Percentiles rank a stretch among this genome's conserved stretches.
Conservation (phyloP, 2,329 filamentous ascomycete species). For the Colletotrichum filicis region DNA sequence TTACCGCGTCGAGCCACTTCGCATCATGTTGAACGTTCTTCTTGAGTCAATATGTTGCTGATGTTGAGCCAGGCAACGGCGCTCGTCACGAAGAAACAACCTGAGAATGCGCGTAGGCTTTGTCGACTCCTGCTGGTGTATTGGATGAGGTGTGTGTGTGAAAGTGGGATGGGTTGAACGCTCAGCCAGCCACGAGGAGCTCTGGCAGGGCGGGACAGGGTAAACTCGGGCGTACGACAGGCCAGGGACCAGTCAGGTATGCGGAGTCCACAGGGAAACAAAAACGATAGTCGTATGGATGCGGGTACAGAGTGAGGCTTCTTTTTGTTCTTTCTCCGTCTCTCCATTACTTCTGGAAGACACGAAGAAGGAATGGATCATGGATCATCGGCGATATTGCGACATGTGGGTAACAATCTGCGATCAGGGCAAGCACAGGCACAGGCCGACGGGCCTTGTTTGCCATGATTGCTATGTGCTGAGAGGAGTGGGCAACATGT, state of each 20-base stretch:
- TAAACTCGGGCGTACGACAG: background rate
- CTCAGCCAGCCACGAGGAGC: background rate
- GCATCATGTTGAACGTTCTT: background rate
- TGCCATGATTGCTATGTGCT: slow-evolving; percentile 24
- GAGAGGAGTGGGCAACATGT: slow-evolving; percentile 8
- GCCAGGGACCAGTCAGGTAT: slow-evolving; percentile 6
- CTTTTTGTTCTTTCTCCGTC: slow-evolving; percentile 15
- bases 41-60: background rate
- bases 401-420: slow-evolving; percentile 30
- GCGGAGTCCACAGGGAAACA: background rate
- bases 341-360: slow-evolving; percentile 34
- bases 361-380: slow-evolving; percentile 27
- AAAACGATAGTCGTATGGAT: background rate
- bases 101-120: background rate
- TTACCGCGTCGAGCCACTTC: background rate
- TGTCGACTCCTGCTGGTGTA: background rate
- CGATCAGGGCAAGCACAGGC: slow-evolving; percentile 7
- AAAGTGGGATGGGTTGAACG: background rate
- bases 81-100: background rate
- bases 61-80: background rate
- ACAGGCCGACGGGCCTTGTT: slow-evolving; percentile 12
- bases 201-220: slow-evolving; percentile 2
- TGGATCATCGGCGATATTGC: slow-evolving; percentile 28
- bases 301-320: background rate
- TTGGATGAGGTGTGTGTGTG: background rate